Conservation (phyloP, 1,139 yeast species). For the Saccharomyces hybrid region DNA sequence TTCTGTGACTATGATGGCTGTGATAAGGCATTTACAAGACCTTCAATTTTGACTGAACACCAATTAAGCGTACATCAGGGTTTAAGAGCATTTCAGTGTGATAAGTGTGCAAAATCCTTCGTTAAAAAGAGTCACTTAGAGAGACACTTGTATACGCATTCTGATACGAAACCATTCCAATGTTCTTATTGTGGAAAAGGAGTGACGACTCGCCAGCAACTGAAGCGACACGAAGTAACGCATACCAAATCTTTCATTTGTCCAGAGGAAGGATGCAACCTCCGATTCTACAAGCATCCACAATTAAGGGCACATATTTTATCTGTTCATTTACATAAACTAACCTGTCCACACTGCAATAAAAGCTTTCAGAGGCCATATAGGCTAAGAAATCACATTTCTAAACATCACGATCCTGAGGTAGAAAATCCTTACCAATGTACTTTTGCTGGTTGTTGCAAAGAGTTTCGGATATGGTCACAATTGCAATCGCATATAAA, state of each 20-base stretch:
- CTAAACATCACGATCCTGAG: conserved; percentile 43
- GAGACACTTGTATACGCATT: conserved; percentile 63
- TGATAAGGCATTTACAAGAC: conserved; percentile 67
- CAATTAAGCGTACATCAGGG: conserved; percentile 62
- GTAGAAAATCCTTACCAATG: conserved; percentile 42
- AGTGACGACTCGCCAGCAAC: conserved; percentile 71
- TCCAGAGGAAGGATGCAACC: conserved; percentile 51
- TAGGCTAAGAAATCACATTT: conserved; percentile 52
- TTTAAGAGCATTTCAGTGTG: conserved; percentile 68
- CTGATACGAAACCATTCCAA: conserved; percentile 58
- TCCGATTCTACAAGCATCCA: conserved; percentile 69
- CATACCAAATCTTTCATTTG: conserved; percentile 69
- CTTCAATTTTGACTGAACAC: conserved; percentile 79
- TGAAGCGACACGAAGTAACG: conserved; percentile 70
- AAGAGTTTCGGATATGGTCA: conserved; percentile 66
- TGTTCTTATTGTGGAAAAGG: conserved; percentile 81
- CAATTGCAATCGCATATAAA: conserved; percentile 66
- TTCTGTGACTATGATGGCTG: conserved; percentile 59
- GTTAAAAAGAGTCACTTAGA: conserved; percentile 70
- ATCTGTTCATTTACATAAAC: conserved; percentile 46
- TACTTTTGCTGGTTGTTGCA: conserved; percentile 51
- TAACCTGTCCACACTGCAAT: conserved; percentile 52
- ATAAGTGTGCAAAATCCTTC: conserved; percentile 57
- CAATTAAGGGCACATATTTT: conserved; percentile 67
- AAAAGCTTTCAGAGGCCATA: conserved; percentile 55